phyloP scores from a whole-genome alignment of 2,329 filamentous ascomycete genomes.

The Cercospora sp. region DNA sequence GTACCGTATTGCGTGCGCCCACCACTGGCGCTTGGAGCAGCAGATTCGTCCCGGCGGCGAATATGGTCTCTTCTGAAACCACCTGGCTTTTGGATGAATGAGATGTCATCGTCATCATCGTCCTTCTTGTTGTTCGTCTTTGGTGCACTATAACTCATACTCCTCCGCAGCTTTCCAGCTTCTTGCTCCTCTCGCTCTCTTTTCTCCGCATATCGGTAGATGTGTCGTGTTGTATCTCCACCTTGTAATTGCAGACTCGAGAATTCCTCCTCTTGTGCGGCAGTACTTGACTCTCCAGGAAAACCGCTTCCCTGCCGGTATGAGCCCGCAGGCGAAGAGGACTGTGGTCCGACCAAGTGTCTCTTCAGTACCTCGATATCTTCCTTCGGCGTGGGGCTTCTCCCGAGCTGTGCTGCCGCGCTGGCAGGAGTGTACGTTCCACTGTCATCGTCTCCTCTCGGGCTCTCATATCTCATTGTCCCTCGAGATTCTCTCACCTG shows the following conservation, averaged over 20 bases:
- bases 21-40: slow-evolving; percentile 48
- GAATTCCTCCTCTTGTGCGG: slow-evolving; percentile 73
- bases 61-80: slow-evolving; percentile 91
- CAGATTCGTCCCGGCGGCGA: slow-evolving; percentile 67
- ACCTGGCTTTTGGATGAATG: slow-evolving; percentile 87
- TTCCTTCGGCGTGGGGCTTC: slow-evolving; percentile 67
- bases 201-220: slow-evolving; percentile 96
- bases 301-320: slow-evolving; percentile 30
- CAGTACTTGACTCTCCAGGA: slow-evolving; percentile 36
- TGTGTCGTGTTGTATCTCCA: slow-evolving; percentile 89
- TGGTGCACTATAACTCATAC: slow-evolving; percentile 81
- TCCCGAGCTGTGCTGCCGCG: slow-evolving; percentile 45
- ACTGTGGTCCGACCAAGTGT: slow-evolving; percentile 75
- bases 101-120: slow-evolving; percentile 75
- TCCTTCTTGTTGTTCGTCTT: slow-evolving; percentile 79
- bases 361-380: slow-evolving; percentile 89
- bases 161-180: slow-evolving; percentile 66
- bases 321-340: slow-evolving; percentile 42
- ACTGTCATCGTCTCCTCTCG: slow-evolving; percentile 60
- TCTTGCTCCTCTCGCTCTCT: slow-evolving; percentile 68
- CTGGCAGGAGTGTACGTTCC: slow-evolving; percentile 79
- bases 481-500: slow-evolving; percentile 57
- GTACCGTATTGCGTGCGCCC: slow-evolving; percentile 29
- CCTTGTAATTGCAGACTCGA: slow-evolving; percentile 91
- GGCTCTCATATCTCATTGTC: slow-evolving; percentile 39